Evolutionary conservation across 2,329 filamentous ascomycete species (phyloP).

Genomic region (Microsporum audouinii): DNA sequence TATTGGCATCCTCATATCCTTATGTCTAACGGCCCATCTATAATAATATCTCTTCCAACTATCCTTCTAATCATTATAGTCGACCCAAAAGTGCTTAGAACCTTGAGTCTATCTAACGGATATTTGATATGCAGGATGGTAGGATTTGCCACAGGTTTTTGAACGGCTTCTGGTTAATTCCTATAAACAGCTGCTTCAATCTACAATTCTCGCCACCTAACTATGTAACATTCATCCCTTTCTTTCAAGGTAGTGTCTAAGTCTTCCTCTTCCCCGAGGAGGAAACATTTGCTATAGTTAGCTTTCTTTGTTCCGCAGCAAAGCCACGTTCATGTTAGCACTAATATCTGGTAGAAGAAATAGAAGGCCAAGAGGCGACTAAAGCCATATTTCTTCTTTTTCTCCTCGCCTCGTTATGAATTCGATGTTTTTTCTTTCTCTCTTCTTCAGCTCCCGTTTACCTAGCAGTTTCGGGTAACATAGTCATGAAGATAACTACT

Average conservation of each 20-base stretch:
- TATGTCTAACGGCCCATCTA: neutral
- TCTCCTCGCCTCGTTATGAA: neutral
- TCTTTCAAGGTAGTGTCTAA: too few species aligned
- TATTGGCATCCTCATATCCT: neutral
- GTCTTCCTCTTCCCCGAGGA: too few species aligned
- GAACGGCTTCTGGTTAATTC: too few species aligned
- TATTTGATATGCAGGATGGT: too few species aligned
- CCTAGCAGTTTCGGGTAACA: neutral
- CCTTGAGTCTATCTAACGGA: too few species aligned
- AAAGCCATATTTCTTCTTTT: neutral
- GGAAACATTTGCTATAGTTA: neutral
- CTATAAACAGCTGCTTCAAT: too few species aligned
- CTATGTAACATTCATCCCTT: too few species aligned
- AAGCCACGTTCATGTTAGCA: neutral
- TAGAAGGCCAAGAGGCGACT: neutral
- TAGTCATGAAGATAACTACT: too few species aligned
- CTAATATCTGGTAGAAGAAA: neutral
- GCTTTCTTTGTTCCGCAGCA: neutral
- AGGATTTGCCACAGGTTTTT: too few species aligned
- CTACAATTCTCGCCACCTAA: too few species aligned
- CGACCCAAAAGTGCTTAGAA: neutral
- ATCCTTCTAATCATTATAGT: neutral
- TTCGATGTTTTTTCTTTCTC: neutral
- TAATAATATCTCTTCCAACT: neutral
- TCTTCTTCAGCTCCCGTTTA: neutral